These are phyloP conservation scores for Scenedesmus sp. DNA, from an alignment of 163 green algal genomes.

Conservation along the genomic window DNA sequence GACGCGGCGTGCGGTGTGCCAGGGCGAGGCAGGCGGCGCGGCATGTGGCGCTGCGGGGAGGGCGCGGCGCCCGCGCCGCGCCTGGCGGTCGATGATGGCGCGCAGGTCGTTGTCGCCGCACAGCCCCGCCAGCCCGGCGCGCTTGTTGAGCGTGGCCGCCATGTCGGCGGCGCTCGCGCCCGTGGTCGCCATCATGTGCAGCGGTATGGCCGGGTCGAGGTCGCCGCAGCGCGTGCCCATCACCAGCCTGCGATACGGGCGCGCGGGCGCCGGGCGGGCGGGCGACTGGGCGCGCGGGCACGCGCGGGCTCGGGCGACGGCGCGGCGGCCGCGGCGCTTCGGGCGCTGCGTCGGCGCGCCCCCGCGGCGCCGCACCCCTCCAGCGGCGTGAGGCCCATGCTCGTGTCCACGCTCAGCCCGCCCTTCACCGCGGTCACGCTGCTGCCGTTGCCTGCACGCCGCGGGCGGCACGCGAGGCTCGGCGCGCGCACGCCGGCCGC, in stretches of 20 bases:
- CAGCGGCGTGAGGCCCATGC: slow-evolving; percentile 94
- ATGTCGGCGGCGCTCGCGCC: slow-evolving; percentile 65
- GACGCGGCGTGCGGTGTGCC: too few relatives aligned
- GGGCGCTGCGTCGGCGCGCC: too few relatives aligned
- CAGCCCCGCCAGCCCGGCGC: slow-evolving; percentile 87
- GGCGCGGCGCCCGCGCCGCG: not conserved
- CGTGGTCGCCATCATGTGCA: slow-evolving; percentile 64
- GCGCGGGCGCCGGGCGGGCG: too few relatives aligned
- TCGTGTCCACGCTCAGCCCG: slow-evolving; percentile 87
- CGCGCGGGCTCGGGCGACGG: too few relatives aligned
- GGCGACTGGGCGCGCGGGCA: too few relatives aligned
- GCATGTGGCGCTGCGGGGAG: not conserved
- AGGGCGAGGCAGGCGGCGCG: too few relatives aligned
- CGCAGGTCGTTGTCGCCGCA: slow-evolving; percentile 78
- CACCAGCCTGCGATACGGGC: slow-evolving; percentile 76
- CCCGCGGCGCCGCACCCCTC: slow-evolving; percentile 79
- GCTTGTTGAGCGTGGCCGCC: slow-evolving; percentile 91
- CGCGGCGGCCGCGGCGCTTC: too few relatives aligned
- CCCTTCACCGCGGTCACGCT: slow-evolving; percentile 72
- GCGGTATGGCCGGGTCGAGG: slow-evolving; percentile 84
- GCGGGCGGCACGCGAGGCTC: not conserved
- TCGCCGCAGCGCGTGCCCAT: slow-evolving; percentile 93
- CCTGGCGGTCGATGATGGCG: slow-evolving; percentile 55
- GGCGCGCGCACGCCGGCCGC: not conserved
- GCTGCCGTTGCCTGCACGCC: slow-evolving; percentile 68